Evolutionary conservation across 257 asterid genomes (phyloP), one percentile per base, ranked within the genome.

Genomic region (Ballota nigra): DNA sequence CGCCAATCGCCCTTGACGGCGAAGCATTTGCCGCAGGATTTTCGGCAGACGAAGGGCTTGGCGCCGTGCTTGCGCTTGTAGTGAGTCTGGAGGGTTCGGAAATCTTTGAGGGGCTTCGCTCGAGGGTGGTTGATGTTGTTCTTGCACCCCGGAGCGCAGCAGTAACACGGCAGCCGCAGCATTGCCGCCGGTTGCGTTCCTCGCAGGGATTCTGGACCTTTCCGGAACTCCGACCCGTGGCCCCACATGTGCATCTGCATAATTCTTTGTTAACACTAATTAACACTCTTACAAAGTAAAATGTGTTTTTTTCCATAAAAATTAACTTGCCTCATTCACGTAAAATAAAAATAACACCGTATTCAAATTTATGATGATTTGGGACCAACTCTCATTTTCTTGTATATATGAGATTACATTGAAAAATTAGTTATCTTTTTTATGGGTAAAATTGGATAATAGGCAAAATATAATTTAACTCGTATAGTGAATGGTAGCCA

Each of bases 211-310:
- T 86, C 94, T 0, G 96, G 90, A 2, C 98, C 98, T 75, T 87
- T 89, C 5, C 97, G 77, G 45, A 70, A 93, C 57, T 93, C 95
- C 0, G 98, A 91, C 2, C 98, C 98, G 28, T 93, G 98, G 0
- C 97, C 98, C 98, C 98, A 93, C 96, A 93, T 93, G 81, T 93
- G 98, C 98, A 93, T 93, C 98, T 93, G 81, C 36, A 28, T 28
- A 28, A 2, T 2, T 28, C 33, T 28, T 28, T 4, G 4, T 28
- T 4, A 28, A 28, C n/a, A n/a, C n/a, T n/a, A n/a, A n/a, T n/a
- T n/a, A n/a, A n/a, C n/a, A n/a, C n/a, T n/a, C n/a, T n/a, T n/a
- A n/a, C n/a, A n/a, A n/a, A n/a, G n/a, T n/a, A n/a, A n/a, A n/a
- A n/a, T n/a, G n/a, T n/a, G n/a, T n/a, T n/a, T n/a, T n/a, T n/a